Base-by-base conservation (phyloP, 1,139 yeast genomes). In the Zhuliangozyma blackwelliae region DNA sequence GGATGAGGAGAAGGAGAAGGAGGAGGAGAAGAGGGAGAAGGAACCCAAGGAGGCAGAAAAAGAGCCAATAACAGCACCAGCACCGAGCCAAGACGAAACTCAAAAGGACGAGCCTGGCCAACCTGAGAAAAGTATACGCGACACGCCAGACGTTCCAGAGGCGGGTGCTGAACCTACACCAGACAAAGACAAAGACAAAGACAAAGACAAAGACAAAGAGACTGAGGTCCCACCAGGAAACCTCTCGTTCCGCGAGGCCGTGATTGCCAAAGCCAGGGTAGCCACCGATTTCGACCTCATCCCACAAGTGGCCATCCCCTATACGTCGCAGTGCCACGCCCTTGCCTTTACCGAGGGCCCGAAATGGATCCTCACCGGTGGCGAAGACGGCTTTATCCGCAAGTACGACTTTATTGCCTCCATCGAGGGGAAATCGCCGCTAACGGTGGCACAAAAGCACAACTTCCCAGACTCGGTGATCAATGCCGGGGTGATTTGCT, bases 361-460 rank as follows among this genome's bases (percentile, higher is more conserved):
- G 33, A 82, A 82, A 54, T 90, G 90, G 84, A 70, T 92, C 38
- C 80, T 90, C 51, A 83, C 96, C 1, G 99, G 99, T 16, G 98
- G 98, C 5, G 94, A 87, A 47, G 99, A 92, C 57, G 99, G 99
- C 10, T 87, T 81, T 51, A 85, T 92, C 30, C 68, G 98, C 35
- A 87, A 86, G 54, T 92, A 83, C 60, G 96, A 94, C 58, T 84
- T 92, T 46, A 74, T 82, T 32, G 83, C 82, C 28, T 84, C 96
- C 1, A 76, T 92, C 22, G 90, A 86, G 50, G 97, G 97, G n/a
- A 86, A 85, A 51, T 68, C 85, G 5, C 94, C 95, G 3, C 65
- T 92, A 39, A 92, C 98, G 0, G 86, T 89, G 51, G 90, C 96
- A 2, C 98, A 92, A 57, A 79, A 79, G 50, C 98, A 92, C 57